Percentiles rank a stretch among this genome's conserved stretches.
These are phyloP conservation scores for sorghum (Sorghum bicolor) DNA, from an alignment of 176 grass and related monocot genomes.

Conservation along the genomic window Sorghum_bicolor_NCBIv3 NC_012872.2:68521001-68521500, in stretches of 20 bases:
- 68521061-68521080: conserved; percentile 45
- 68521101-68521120: background rate
- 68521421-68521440: background rate
- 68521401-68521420: background rate
- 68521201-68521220: background rate
- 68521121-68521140: background rate
- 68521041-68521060: conserved; percentile 16
- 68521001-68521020: conserved; percentile 25
- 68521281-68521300: background rate
- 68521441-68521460: background rate
- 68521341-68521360: background rate
- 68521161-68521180: background rate
- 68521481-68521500: background rate
- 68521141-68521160: background rate
- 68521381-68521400: background rate
- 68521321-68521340: background rate
- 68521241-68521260: background rate
- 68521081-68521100: background rate
- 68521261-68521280: background rate
- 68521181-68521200: background rate
- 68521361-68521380: background rate
- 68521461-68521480: background rate
- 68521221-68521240: background rate
- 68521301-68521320: too few species aligned
- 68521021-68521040: background rate